phyloP scores from a whole-genome alignment of 345 rosid species.

The Ceriops decandra region DNA sequence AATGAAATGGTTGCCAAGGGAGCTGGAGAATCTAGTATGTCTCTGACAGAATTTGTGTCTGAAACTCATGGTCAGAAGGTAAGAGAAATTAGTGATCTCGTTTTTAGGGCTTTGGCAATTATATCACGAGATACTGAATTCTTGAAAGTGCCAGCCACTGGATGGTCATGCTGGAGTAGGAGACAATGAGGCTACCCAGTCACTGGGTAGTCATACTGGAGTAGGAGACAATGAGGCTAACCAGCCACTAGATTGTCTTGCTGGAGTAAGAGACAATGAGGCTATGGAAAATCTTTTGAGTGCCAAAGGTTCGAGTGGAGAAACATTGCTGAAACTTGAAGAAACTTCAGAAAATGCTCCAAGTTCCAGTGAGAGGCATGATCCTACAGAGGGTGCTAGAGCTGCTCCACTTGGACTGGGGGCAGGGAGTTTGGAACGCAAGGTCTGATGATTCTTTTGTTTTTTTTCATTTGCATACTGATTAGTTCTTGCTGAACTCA shows the following conservation, averaged over 20 bases:
- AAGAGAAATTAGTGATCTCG: conserved; percentile 15
- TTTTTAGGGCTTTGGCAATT: background rate
- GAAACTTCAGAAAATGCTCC: conserved; percentile 30
- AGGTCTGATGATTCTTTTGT: conserved; percentile 41
- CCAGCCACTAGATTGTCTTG: conserved; percentile 11
- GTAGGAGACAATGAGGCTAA: conserved; percentile 5
- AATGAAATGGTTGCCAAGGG: conserved; percentile 14
- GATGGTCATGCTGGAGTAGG: conserved; percentile 18
- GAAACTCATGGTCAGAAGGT: conserved; percentile 47
- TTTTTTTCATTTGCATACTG: background rate
- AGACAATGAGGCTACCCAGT: conserved; percentile 7
- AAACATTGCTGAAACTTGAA: conserved; percentile 34
- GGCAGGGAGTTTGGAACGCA: conserved; percentile 71
- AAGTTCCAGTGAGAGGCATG: conserved; percentile 38
- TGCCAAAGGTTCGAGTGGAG: conserved; percentile 39
- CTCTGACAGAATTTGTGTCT: conserved; percentile 17
- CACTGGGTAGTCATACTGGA: conserved; percentile 11
- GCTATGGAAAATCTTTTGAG: conserved; percentile 22
- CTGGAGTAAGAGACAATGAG: conserved; percentile 5
- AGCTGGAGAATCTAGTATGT: conserved; percentile 33
- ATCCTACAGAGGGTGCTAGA: conserved; percentile 32
- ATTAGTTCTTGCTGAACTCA: background rate
- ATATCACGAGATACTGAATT: conserved; percentile 11
- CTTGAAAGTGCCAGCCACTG: conserved; percentile 30
- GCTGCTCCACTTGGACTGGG: conserved; percentile 83